Base-by-base conservation (phyloP, 1,139 yeast genomes). In the Candida smagusa region DNA sequence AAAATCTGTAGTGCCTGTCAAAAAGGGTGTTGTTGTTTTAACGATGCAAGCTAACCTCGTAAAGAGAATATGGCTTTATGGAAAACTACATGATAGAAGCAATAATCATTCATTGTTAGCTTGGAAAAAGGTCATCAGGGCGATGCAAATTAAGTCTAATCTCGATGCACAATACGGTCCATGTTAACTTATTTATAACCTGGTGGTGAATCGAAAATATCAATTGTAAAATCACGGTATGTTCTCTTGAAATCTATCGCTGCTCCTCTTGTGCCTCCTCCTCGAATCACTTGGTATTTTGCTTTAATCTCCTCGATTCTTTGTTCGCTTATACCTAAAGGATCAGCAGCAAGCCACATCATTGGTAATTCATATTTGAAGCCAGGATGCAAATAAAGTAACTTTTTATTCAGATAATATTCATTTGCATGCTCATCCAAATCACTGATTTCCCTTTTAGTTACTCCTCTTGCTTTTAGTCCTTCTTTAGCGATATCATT, bases 141-240 rank as follows among this genome's bases (percentile, higher is more conserved):
- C 49, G 16, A 37, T 63, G 23, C 40, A 56, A 24, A 58, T 65
- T 3, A 54, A 54, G 29, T 27, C 41, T 6, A 46, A 59, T 23
- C 45, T 65, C 25, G 56, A 58, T 23, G 25, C 34, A 2, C 24
- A 33, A 24, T 48, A 47, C 31, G 52, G 51, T 7, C 19, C 19
- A 16, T 16, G 19, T 29, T 22, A 12, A 7, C 12, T 44, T 44
- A 64, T 41, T 61, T 64, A 37, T 50, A 60, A 42, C 62, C 71
- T 2, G 72, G 71, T 3, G 72, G 72, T 1, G 69, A 71, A 35
- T 55, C 59, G 2, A 61, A 47, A 3, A 67, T 45, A 2, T 42
- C 42, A 3, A 65, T 41, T 11, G 46, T 46, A 33, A 58, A 41
- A 12, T 37, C 36, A 3, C 35, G 33, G 21, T 50, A 52, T 3